Conservation (phyloP, 768 basidiomycete species). For the Gymnopilus junonius region DNA sequence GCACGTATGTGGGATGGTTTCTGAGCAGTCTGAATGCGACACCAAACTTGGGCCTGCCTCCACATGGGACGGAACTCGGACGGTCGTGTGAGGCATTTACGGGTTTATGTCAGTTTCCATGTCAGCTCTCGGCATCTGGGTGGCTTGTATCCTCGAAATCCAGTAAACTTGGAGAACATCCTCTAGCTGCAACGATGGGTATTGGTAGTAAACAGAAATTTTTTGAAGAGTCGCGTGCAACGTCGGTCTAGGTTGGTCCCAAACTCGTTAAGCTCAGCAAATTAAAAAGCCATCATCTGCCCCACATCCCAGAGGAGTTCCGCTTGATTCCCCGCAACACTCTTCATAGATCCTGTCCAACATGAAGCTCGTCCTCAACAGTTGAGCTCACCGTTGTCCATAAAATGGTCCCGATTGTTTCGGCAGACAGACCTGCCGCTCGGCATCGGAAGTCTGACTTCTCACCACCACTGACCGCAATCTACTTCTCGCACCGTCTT, state of each 20-base stretch:
- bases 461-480: neutral
- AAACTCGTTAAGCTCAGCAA: neutral
- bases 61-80: conserved; percentile 21
- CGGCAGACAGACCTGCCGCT: neutral
- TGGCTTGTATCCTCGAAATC: neutral
- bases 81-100: neutral
- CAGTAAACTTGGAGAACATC: neutral
- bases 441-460: neutral
- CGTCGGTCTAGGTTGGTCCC: too few relatives aligned
- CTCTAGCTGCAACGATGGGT: too few relatives aligned
- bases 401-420: neutral
- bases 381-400: neutral
- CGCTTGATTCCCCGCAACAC: neutral
- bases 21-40: neutral
- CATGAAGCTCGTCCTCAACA: neutral
- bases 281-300: neutral
- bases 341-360: neutral
- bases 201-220: neutral
- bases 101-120: neutral
- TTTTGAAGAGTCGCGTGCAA: neutral
- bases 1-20: neutral
- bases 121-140: neutral
- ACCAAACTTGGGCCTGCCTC: conserved; percentile 25
- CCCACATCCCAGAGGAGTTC: neutral
- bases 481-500: too few relatives aligned